phyloP scores from a whole-genome alignment of 2,329 filamentous ascomycete species.

The Colletotrichum lindemuthianum region DNA sequence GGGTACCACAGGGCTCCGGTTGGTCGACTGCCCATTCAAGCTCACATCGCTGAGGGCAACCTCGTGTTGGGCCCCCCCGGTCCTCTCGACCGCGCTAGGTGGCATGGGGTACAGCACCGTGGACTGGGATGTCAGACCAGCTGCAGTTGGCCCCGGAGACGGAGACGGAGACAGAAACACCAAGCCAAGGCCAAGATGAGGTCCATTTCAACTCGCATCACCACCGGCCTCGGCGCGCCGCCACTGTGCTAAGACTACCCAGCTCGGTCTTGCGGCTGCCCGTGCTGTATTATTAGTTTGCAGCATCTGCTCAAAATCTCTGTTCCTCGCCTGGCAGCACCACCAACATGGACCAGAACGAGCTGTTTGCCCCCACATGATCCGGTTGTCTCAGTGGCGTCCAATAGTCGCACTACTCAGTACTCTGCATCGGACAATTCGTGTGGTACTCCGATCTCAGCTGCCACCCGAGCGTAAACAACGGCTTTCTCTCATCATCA shows the following conservation, averaged over 20 bases:
- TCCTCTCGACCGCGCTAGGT: constrained; percentile 14
- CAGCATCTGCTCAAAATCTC: neutral
- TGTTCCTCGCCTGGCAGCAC: neutral
- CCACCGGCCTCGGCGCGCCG: constrained; percentile 15
- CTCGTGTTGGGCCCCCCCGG: constrained; percentile 32
- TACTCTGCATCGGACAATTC: constrained; percentile 30
- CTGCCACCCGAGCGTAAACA: constrained; percentile 20
- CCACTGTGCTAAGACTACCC: constrained; percentile 1
- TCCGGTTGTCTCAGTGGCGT: constrained; percentile 26
- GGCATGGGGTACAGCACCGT: constrained; percentile 26
- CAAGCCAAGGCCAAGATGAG: neutral
- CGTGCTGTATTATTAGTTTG: neutral
- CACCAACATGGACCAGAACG: no score
- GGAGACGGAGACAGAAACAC: neutral
- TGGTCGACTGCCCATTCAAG: constrained; percentile 15
- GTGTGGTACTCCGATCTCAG: constrained; percentile 25
- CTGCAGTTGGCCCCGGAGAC: neutral
- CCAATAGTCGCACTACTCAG: constrained; percentile 11
- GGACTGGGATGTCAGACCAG: constrained; percentile 13
- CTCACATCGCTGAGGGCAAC: constrained; percentile 17
- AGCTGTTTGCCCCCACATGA: constrained; percentile 10
- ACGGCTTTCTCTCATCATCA: constrained; percentile 13
- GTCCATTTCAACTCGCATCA: neutral
- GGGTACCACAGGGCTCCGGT: constrained; percentile 14
- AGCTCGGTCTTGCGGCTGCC: constrained; percentile 1